phyloP scores from a whole-genome alignment of 169 alveolate genomes.

The Neospora caninum region DNA sequence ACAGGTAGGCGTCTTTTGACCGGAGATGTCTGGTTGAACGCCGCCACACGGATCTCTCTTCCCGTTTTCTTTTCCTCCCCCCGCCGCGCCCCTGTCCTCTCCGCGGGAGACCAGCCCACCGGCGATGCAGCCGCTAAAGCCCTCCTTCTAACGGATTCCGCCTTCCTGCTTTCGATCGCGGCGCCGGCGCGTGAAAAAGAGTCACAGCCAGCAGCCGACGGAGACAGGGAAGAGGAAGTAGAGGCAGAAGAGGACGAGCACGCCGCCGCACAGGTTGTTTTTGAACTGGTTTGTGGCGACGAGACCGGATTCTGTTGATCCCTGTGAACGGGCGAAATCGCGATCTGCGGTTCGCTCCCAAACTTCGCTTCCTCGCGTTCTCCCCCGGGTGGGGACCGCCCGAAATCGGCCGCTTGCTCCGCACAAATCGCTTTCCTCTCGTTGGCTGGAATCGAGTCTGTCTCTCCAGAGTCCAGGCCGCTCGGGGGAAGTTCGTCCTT shows the following conservation, averaged over 20 bases:
- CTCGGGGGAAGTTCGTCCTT: too few relatives aligned
- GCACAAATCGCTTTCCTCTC: too few relatives aligned
- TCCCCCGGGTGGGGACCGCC: not conserved
- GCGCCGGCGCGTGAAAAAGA: too few relatives aligned
- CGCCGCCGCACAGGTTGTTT: not conserved
- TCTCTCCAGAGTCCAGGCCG: too few relatives aligned
- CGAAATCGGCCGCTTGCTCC: not conserved
- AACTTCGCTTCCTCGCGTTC: not conserved
- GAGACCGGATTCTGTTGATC: not conserved
- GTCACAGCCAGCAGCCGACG: too few relatives aligned
- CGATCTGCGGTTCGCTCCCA: not conserved
- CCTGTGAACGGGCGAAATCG: not conserved
- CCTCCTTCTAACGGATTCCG: not conserved
- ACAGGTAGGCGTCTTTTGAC: not conserved
- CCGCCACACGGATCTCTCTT: not conserved
- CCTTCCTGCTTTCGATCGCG: not conserved
- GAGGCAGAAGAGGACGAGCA: too few relatives aligned
- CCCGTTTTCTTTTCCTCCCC: not conserved
- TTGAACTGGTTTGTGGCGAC: not conserved
- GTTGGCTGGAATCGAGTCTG: too few relatives aligned
- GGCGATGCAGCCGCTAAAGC: not conserved
- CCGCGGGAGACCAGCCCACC: not conserved
- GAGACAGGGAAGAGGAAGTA: too few relatives aligned
- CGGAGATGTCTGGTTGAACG: not conserved
- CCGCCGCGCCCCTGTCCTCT: not conserved